Base-by-base conservation (phyloP, 2,329 filamentous ascomycete species). In the Aspergillus sp. region DNA sequence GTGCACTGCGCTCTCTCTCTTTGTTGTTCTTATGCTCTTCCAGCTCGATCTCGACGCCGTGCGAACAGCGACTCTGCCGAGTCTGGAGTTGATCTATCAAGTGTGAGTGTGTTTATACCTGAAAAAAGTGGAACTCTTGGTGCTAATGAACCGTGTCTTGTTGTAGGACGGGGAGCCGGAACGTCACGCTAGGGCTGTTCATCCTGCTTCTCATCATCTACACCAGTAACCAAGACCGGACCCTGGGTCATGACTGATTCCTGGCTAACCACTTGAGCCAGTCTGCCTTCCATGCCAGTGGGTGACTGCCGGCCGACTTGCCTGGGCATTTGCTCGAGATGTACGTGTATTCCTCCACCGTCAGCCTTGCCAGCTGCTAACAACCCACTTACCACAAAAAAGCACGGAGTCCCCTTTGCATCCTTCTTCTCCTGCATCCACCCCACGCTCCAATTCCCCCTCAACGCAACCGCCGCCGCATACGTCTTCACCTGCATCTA, bases 401-500 rank as follows among this genome's bases (percentile, higher is more conserved):
- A 56, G 54, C 48, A 58, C 5, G 68, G 68, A 3, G 61, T 68
- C 11, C 68, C 66, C 1, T 66, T 57, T 17, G 66, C 65, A 2
- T 25, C 28, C 0, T 63, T 60, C 43, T 69, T 66, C 43, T 45
- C 60, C 58, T 71, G 67, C 0, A 55, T 69, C 23, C 52, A 64
- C 15, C 48, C 59, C 0, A 61, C 25, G 3, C 51, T 59, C 22
- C 53, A 64, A 22, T 54, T 62, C 31, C 81, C 80, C 0, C 78
- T 80, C 0, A 79, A 78, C 60, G 81, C 77, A 50, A 80, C 79
- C 0, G 68, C 81, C 17, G 64, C 79, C 0, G 78, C 76, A 1
- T 79, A 82, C 74, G 71, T 76, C 0, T 76, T 83, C 46, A 75
- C 81, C 3, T 76, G 77, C 2, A 66, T 82, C 54, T 83, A 83